phyloP scores from a whole-genome alignment of 495 filamentous ascomycete genomes.

The Xeromyces bisporus region DNA sequence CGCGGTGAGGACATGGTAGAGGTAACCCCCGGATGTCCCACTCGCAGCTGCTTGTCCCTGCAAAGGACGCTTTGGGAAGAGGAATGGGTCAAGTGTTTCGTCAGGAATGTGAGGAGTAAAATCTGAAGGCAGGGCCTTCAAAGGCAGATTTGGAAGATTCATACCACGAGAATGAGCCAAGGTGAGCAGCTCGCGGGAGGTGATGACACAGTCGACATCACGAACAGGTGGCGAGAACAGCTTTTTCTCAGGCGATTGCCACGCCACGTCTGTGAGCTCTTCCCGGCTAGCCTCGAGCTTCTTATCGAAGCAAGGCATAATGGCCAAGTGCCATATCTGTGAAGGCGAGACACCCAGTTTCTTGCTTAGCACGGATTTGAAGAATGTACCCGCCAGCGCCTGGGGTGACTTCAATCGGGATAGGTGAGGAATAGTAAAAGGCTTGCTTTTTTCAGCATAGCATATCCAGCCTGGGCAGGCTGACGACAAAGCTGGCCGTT shows the following conservation, averaged over 20 bases:
- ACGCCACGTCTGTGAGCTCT: conserved; percentile 71
- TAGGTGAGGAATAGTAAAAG: conserved; percentile 78
- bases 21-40: conserved; percentile 79
- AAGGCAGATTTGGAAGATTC: conserved; percentile 51
- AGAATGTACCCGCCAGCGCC: conserved; percentile 70
- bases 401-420: conserved; percentile 88
- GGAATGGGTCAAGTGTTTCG: conserved; percentile 44
- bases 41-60: conserved; percentile 19
- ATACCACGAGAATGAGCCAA: conserved; percentile 64
- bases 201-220: conserved; percentile 96
- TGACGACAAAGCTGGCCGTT: conserved; percentile 68
- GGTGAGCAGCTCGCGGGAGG: conserved; percentile 78
- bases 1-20: conserved; percentile 60
- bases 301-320: conserved; percentile 99
- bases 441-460: conserved; percentile 95
- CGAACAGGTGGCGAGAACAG: conserved; percentile 38
- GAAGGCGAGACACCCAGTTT: conserved; percentile 52
- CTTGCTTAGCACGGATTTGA: conserved; percentile 69
- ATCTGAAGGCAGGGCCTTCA: conserved; percentile 25
- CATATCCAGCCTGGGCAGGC: conserved; percentile 97
- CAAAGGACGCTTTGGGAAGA: conserved; percentile 32
- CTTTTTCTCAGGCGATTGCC: conserved; percentile 24
- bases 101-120: conserved; percentile 46
- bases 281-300: conserved; percentile 90
- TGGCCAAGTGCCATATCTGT: conserved; percentile 78